Percentiles rank a stretch among this genome's conserved stretches.
Evolutionary conservation across 805 yeast genomes (phyloP).

Genomic region (Ascoidea rubescens): DNA sequence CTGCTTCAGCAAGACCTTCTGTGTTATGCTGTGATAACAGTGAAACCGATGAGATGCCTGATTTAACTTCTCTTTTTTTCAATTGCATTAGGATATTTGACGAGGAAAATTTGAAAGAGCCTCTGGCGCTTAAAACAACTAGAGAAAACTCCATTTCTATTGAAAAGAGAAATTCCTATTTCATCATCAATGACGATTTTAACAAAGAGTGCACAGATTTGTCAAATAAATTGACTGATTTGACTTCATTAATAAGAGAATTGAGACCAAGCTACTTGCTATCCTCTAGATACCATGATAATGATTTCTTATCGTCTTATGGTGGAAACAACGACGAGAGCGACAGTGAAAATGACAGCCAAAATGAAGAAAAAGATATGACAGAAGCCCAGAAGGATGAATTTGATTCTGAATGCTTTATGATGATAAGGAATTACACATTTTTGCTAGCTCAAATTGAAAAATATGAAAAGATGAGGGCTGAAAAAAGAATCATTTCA

Average conservation of each 20-base stretch:
- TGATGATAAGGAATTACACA: background rate
- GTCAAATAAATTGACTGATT: constrained; percentile 3
- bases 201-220: constrained; percentile 7
- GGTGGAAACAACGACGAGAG: constrained; percentile 2
- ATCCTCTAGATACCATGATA: background rate
- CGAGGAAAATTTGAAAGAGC: constrained; percentile 8
- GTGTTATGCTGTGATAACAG: too few relatives aligned
- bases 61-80: constrained; percentile 16
- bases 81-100: constrained; percentile 16
- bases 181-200: constrained; percentile 5
- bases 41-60: constrained; percentile 12
- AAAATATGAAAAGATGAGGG: background rate
- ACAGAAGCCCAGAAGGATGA: constrained; percentile 1
- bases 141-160: background rate
- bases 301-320: background rate
- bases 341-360: constrained; percentile 4
- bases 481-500: background rate
- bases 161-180: background rate
- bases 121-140: background rate
- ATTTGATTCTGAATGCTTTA: background rate
- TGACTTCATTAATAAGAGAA: constrained; percentile 1
- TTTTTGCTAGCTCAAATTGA: background rate
- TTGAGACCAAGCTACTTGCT: constrained; percentile 8
- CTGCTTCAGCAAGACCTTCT: background rate
- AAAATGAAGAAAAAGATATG: background rate